Conservation (phyloP, 2,329 filamentous ascomycete genomes). For the Botryotinia narcissicola region DNA sequence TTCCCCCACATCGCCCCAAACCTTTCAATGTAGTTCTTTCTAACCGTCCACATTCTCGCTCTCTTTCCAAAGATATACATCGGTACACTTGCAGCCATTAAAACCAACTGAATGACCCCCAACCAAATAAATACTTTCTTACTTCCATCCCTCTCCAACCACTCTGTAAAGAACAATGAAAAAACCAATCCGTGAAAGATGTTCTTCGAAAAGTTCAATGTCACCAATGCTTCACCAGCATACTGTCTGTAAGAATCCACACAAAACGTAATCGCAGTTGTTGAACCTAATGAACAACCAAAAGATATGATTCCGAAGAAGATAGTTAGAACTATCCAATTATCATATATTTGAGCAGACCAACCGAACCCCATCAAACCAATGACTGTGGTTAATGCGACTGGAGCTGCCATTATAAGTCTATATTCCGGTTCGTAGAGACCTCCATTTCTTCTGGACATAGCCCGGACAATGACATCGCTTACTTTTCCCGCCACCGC, state of each 20-base stretch:
- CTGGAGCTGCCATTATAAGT: slow-evolving; percentile 80
- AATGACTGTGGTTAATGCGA: slow-evolving; percentile 73
- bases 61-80: slow-evolving; percentile 95
- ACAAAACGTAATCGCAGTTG: slow-evolving; percentile 89
- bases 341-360: slow-evolving; percentile 71
- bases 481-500: slow-evolving; percentile 86
- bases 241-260: slow-evolving; percentile 93
- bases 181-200: slow-evolving; percentile 88
- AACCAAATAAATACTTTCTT: slow-evolving; percentile 78
- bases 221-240: slow-evolving; percentile 90
- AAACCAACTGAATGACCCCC: slow-evolving; percentile 78
- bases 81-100: slow-evolving; percentile 73
- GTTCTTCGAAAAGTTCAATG: slow-evolving; percentile 93
- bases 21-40: slow-evolving; percentile 82
- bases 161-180: slow-evolving; percentile 80
- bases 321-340: slow-evolving; percentile 87
- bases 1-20: slow-evolving; percentile 40
- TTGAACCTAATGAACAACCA: slow-evolving; percentile 84
- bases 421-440: slow-evolving; percentile 94
- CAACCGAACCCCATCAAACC: slow-evolving; percentile 97
- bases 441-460: slow-evolving; percentile 84
- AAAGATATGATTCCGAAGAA: slow-evolving; percentile 94
- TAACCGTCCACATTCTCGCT: slow-evolving; percentile 89
- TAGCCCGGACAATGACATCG: slow-evolving; percentile 77
- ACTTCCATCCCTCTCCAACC: slow-evolving; percentile 73